Conservation (phyloP, 768 basidiomycete genomes). For the Leccinum truebloodii region DNA sequence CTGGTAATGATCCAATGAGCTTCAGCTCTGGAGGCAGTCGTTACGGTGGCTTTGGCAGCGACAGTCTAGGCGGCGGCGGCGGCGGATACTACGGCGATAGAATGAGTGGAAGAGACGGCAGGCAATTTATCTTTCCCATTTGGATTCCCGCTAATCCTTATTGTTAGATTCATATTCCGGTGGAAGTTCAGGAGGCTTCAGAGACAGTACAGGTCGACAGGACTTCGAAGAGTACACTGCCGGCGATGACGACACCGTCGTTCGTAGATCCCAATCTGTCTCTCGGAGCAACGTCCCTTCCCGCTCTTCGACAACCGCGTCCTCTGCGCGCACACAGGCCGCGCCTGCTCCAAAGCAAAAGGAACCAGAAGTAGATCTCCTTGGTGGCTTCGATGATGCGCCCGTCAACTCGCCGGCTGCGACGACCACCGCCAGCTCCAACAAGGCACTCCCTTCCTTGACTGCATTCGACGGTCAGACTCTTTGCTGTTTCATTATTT, state of each 20-base stretch:
- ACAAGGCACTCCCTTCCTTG: slow-evolving; percentile 34
- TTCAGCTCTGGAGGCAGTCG: slow-evolving; percentile 58
- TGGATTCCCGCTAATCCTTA: slow-evolving; percentile 8
- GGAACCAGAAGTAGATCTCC: slow-evolving; percentile 64
- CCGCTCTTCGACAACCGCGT: slow-evolving; percentile 36
- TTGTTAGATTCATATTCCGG: slow-evolving; percentile 38
- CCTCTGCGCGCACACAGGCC: slow-evolving; percentile 38
- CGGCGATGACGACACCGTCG: slow-evolving; percentile 78
- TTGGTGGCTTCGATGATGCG: slow-evolving; percentile 74
- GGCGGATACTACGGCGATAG: slow-evolving; percentile 47
- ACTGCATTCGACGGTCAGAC: slow-evolving; percentile 30
- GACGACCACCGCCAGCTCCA: slow-evolving; percentile 18
- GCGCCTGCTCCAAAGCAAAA: slow-evolving; percentile 40
- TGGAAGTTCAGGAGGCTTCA: slow-evolving; percentile 57
- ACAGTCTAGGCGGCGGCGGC: slow-evolving; percentile 37
- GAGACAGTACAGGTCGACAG: slow-evolving; percentile 54
- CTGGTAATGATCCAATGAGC: slow-evolving; percentile 77
- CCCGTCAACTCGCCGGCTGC: slow-evolving; percentile 31
- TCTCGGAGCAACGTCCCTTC: slow-evolving; percentile 32
- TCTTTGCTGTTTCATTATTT: neutral
- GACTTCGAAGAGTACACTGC: slow-evolving; percentile 96
- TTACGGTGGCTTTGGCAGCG: slow-evolving; percentile 73
- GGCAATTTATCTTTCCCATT: slow-evolving; percentile 16
- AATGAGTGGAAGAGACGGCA: slow-evolving; percentile 42
- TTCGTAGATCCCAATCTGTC: slow-evolving; percentile 41